Conservation (phyloP, 2,329 filamentous ascomycete genomes). For the Dactylellina drechsleri region DNA sequence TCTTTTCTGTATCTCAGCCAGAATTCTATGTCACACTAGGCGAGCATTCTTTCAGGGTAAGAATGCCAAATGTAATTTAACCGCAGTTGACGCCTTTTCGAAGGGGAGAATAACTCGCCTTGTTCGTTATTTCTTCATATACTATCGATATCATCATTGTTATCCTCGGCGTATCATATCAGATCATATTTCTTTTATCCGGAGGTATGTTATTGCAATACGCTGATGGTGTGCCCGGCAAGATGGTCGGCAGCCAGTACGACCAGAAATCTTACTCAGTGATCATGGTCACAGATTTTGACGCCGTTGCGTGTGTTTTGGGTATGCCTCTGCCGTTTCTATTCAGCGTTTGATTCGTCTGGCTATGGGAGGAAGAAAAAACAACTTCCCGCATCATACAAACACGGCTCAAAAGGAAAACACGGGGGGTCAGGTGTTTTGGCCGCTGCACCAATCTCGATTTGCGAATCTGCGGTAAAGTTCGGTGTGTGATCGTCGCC, state of each 20-base stretch:
- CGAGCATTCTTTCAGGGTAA: constrained; percentile 49
- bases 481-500: constrained; percentile 27
- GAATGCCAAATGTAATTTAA: constrained; percentile 52
- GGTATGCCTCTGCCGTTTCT: constrained; percentile 34
- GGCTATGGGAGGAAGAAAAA: not conserved
- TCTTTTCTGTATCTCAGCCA: constrained; percentile 36
- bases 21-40: constrained; percentile 44
- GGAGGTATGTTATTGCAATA: constrained; percentile 25
- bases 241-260: constrained; percentile 28
- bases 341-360: constrained; percentile 49
- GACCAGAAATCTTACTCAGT: constrained; percentile 44
- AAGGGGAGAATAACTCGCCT: constrained; percentile 28
- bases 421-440: constrained; percentile 50
- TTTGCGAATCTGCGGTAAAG: constrained; percentile 13
- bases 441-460: constrained; percentile 21
- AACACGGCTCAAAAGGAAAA: constrained; percentile 51
- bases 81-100: constrained; percentile 44
- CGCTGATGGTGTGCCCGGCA: constrained; percentile 28
- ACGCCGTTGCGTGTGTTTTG: constrained; percentile 42
- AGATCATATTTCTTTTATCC: constrained; percentile 43
- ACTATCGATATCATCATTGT: constrained; percentile 36
- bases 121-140: not conserved
- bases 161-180: constrained; percentile 25
- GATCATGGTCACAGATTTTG: constrained; percentile 33
- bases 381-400: constrained; percentile 39